phyloP scores from a whole-genome alignment of 805 yeast species.

The Ogataea degrootiae region DNA sequence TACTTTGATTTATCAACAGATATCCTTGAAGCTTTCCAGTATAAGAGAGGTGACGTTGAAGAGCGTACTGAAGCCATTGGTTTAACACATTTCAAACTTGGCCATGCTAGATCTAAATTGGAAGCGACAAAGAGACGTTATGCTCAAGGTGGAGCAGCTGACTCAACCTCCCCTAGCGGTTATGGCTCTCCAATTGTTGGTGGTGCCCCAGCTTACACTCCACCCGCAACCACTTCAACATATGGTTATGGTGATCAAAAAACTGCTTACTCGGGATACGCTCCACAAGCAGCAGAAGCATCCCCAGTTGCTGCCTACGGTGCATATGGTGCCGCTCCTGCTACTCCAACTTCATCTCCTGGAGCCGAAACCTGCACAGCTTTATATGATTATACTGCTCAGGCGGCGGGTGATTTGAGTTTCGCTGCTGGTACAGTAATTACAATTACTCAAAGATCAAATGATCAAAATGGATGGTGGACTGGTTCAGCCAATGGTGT shows the following conservation, averaged over 20 bases:
- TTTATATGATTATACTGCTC: slow-evolving; percentile 85
- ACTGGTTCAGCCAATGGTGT: slow-evolving; percentile 82
- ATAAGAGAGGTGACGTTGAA: slow-evolving; percentile 86
- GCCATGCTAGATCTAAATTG: slow-evolving; percentile 79
- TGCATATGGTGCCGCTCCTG: slow-evolving; percentile 26
- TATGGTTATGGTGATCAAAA: slow-evolving; percentile 24
- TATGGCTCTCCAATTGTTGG: slow-evolving; percentile 24
- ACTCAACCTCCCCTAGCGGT: slow-evolving; percentile 29
- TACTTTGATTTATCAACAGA: slow-evolving; percentile 86
- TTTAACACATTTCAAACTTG: slow-evolving; percentile 85
- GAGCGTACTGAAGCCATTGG: slow-evolving; percentile 86
- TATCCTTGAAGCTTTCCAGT: slow-evolving; percentile 70
- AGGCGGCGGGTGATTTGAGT: slow-evolving; percentile 85
- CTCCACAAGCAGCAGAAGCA: slow-evolving; percentile 20
- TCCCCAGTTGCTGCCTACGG: slow-evolving; percentile 20
- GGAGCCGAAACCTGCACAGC: slow-evolving; percentile 74
- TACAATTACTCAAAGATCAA: slow-evolving; percentile 74
- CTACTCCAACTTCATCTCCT: slow-evolving; percentile 22
- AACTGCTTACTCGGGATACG: slow-evolving; percentile 22
- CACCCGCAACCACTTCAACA: slow-evolving; percentile 18
- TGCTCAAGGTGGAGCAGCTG: slow-evolving; percentile 39
- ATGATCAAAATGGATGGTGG: slow-evolving; percentile 97
- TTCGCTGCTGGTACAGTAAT: slow-evolving; percentile 87
- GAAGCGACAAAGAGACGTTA: slow-evolving; percentile 79
- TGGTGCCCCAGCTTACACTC: slow-evolving; percentile 30